Base-by-base conservation (phyloP, 441 rosid species). In the Mallotus repandus region DNA sequence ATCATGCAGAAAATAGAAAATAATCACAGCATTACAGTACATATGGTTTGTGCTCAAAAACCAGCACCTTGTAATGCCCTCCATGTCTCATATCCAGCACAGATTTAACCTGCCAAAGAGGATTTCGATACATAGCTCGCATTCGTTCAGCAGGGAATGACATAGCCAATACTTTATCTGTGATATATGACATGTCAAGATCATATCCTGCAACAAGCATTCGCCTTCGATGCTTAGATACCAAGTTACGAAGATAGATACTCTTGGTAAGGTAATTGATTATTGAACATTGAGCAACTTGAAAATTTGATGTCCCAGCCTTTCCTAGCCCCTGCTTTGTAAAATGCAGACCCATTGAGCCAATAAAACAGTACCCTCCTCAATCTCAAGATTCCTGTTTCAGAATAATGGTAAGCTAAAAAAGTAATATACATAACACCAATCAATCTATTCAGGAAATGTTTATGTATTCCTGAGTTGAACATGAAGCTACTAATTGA, bases 61-160 rank as follows among this genome's bases (percentile, higher is more conserved):
- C 13, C 19, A 74, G 16, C 46, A 94, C 98, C 98, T 91, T 90
- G 80, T 92, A 94, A 64, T 94, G 94, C 19, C 76, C 89, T 9
- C 70, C 70, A 74, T 94, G 97, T 74, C 91, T 82, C 97, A 87
- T 86, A 76, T 92, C 97, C 54, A 94, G 85, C 63, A 92, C 98
- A 35, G 93, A 86, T 83, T 89, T 88, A 74, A 93, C 98, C 87
- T 94, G 97, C 97, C 97, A 90, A 12, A 94, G 85, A 68, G 98
- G 98, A 76, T 94, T 94, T 21, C 97, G 86, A 72, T 90, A 90
- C 82, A 94, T 81, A 0, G 95, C 95, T 45, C 91, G 81, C 97
- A 92, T 88, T 22, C 87, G 85, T 78, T 92, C 92, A 1, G 97
- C 93, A 14, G 97, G 98, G 76, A 94, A 92, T 0, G 97, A 94